Evolutionary conservation across 805 yeast genomes (phyloP).

Genomic region (Yamadazyma phyllophila): DNA sequence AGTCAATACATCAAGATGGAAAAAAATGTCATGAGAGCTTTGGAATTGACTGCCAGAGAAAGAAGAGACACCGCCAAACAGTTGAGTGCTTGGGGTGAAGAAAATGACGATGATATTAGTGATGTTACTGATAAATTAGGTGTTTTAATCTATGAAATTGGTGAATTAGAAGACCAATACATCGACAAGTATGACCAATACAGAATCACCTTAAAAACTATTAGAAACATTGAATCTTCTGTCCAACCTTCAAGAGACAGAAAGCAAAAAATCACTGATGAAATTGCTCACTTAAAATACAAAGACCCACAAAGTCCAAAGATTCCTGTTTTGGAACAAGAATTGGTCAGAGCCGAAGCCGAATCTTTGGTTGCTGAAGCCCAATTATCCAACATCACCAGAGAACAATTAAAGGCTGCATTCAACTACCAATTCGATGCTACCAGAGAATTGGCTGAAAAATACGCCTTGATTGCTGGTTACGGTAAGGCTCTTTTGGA

Average conservation of each 20-base stretch:
- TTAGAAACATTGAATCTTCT: slow-evolving; percentile 82
- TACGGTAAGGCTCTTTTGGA: slow-evolving; percentile 86
- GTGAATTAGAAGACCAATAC: slow-evolving; percentile 84
- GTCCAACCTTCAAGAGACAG: slow-evolving; percentile 88
- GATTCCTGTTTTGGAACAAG: slow-evolving; percentile 80
- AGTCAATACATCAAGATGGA: slow-evolving; percentile 76
- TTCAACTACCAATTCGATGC: slow-evolving; percentile 84
- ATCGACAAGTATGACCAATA: slow-evolving; percentile 84
- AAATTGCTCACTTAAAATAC: slow-evolving; percentile 79
- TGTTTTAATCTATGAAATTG: slow-evolving; percentile 76
- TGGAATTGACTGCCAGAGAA: slow-evolving; percentile 74
- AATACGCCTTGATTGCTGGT: slow-evolving; percentile 81
- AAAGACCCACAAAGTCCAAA: slow-evolving; percentile 84
- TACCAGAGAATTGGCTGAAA: slow-evolving; percentile 80
- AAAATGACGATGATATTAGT: slow-evolving; percentile 79
- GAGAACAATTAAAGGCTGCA: slow-evolving; percentile 83
- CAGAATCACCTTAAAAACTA: slow-evolving; percentile 75
- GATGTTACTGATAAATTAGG: slow-evolving; percentile 88
- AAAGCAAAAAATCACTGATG: slow-evolving; percentile 80
- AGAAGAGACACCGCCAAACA: slow-evolving; percentile 81
- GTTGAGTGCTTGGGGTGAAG: slow-evolving; percentile 83
- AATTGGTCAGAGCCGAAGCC: slow-evolving; percentile 88
- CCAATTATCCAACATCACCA: slow-evolving; percentile 82
- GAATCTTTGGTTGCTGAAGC: slow-evolving; percentile 91
- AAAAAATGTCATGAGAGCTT: slow-evolving; percentile 75